Evolutionary conservation across 2,329 filamentous ascomycete species (phyloP), one percentile per base, ranked within the genome.

Genomic region (Aspergillus sergii): DNA sequence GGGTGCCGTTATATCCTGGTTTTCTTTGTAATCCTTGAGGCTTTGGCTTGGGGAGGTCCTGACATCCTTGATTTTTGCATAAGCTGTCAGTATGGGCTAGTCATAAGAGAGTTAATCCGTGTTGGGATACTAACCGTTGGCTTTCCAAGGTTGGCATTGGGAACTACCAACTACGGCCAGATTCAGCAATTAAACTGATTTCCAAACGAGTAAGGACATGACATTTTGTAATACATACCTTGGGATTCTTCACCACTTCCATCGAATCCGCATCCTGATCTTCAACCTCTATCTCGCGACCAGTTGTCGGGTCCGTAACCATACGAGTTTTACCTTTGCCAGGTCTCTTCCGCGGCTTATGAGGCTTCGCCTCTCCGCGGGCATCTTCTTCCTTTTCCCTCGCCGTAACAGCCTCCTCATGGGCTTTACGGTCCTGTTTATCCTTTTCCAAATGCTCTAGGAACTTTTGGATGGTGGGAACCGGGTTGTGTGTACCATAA

Each of bases 281-380:
- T 69, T 93, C 91, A 66, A 98, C 96, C 66, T 91, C 86, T 23
- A 97, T 91, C 67, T 97, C 85, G 58, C 88, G 91, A 23, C 93
- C 93, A 0, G 94, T 97, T 0, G 92, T 92, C 0, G 94, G 94
- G 75, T 98, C 94, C 1, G 91, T 93, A 51, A 97, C 94, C 3
- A 73, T 81, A 68, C 89, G 85, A 65, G 85, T 79, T 60, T 83
- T 79, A 10, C 79, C 78, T 60, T 75, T 71, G 19, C 51, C 51
- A 9, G 78, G 73, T n/a, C 76, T 73, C 60, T 81, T 75, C 57
- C 81, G 78, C 56, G 81, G 78, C 67, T 83, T 72, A 71, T 88
- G 85, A 51, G 83, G 79, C 56, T 81, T 79, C 23, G 70, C 71
- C 39, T 75, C 71, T 46, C 26, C 46, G 8, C 14, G 23, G 12